Evolutionary conservation across 257 asterid species (phyloP), one percentile per base, ranked within the genome.

Genomic region (Solanum raphanifolium): DNA sequence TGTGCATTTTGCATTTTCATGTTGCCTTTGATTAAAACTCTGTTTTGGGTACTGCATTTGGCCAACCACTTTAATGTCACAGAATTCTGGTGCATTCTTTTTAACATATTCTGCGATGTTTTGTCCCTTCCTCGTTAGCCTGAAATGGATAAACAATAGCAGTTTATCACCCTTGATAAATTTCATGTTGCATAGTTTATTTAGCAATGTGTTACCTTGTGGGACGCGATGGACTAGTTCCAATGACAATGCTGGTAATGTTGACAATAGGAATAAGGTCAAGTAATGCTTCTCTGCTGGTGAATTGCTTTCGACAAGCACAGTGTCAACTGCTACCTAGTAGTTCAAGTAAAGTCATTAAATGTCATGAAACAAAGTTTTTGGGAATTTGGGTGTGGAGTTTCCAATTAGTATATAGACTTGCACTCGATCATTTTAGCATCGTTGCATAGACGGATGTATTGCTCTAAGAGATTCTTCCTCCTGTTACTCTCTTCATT

Each of bases 301-400:
- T 87, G 95, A 91, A 86, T 87, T 94, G 93, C 98, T 95, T 93
- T 95, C 98, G 86, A 94, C 91, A 76, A 95, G 93, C 95, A 94
- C 91, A 27, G 98, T 94, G 81, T 94, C 98, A 87, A 92, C 98
- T 20, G 79, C 87, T 36, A 94, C 93, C 98, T 95, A 89, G 88
- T 32, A 69, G 62, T 20, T 87, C 27, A 73, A 73, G 23, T 41
- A 69, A 78, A 38, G 65, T 46, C 32, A 75, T 36, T 31, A 38
- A 36, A 3, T 36, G 55, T 75, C 52, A 23, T 75, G 32, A 5
- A 21, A 36, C 32, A 75, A 18, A 32, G 4, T 9, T 73, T 31
- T 4, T 7, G 10, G 16, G 20, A 73, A 6, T 41, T 43, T 23
- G 85, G 25, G 5, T 25, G 36, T 79, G 65, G 31, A 43, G 38